These are phyloP conservation scores for Aphanomyces invadans DNA, from an alignment of 352 stramenopile species.

Conservation along the genomic window DNA sequence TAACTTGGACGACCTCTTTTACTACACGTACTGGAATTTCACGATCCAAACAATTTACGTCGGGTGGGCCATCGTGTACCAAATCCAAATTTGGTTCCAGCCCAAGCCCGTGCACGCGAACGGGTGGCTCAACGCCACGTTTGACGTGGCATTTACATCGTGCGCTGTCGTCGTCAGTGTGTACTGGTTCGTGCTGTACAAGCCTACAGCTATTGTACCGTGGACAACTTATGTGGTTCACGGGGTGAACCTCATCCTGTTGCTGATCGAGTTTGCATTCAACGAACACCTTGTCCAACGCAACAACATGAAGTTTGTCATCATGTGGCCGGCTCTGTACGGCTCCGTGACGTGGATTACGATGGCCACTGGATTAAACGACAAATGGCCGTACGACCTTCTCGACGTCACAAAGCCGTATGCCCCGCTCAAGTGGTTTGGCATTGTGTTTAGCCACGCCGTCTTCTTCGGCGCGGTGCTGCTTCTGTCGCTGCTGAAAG, in stretches of 20 bases:
- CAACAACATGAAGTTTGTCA: slow-evolving; percentile 7
- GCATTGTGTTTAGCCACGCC: slow-evolving; percentile 13
- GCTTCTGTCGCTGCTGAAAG: not conserved
- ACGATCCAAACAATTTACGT: not conserved
- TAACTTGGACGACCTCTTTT: not conserved
- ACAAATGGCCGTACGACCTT: slow-evolving; percentile 15
- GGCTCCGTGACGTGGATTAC: slow-evolving; percentile 19
- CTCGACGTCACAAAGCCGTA: not conserved
- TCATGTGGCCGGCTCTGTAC: slow-evolving; percentile 9
- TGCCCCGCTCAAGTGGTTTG: slow-evolving; percentile 8
- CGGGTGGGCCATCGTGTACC: slow-evolving; percentile 3
- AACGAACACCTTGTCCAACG: slow-evolving; percentile 17
- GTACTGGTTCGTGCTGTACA: slow-evolving; percentile 22
- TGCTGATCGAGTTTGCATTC: slow-evolving; percentile 15
- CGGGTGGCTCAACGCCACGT: slow-evolving; percentile 4
- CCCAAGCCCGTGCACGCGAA: not conserved
- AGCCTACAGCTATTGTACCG: not conserved
- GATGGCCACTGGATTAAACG: slow-evolving; percentile 3
- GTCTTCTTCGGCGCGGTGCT: slow-evolving; percentile 3
- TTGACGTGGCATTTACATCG: slow-evolving; percentile 1
- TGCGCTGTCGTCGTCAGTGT: not conserved
- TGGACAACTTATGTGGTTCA: slow-evolving; percentile 18
- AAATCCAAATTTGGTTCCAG: not conserved
- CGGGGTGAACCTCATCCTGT: not conserved
- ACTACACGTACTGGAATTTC: slow-evolving; percentile 22